Percentiles rank a stretch among this genome's conserved stretches.
Conservation (phyloP, 176 grass and related monocot species). For the Microstegium vimineum region DNA sequence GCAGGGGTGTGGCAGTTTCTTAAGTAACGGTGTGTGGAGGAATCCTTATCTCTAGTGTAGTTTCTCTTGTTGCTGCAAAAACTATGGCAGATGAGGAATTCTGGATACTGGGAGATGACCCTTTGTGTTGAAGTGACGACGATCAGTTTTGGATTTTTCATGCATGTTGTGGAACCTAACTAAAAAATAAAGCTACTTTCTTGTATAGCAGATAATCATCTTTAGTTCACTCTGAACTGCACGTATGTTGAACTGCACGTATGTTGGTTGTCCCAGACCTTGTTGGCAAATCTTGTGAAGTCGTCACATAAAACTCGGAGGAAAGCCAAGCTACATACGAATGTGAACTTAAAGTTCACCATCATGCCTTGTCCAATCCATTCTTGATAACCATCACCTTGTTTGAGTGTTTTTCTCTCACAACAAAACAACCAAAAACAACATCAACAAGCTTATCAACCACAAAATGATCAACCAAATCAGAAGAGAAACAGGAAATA, state of each 20-base stretch:
- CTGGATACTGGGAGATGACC: not conserved
- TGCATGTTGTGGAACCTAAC: no score
- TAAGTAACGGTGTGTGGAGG: no score
- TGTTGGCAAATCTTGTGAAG: not conserved
- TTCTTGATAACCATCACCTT: not conserved
- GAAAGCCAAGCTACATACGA: not conserved
- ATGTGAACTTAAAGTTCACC: not conserved
- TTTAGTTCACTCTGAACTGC: not conserved
- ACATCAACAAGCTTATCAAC: no score
- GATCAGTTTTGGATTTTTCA: not conserved
- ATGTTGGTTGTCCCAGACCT: not conserved
- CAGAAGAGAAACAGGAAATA: no score
- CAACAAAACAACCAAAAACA: no score
- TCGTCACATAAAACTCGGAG: not conserved
- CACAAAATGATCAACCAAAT: no score
- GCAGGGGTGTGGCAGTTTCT: no score
- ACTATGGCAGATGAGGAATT: not conserved
- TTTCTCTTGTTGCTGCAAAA: not conserved
- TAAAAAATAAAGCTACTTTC: no score
- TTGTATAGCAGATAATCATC: not conserved
- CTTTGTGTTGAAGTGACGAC: not conserved
- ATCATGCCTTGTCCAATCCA: not conserved
- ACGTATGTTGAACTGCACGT: no score
- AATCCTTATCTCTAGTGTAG: not conserved
- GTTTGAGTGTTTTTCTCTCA: no score